Conservation (phyloP, 2,329 filamentous ascomycete genomes). For the Drechslerella dactyloides region DNA sequence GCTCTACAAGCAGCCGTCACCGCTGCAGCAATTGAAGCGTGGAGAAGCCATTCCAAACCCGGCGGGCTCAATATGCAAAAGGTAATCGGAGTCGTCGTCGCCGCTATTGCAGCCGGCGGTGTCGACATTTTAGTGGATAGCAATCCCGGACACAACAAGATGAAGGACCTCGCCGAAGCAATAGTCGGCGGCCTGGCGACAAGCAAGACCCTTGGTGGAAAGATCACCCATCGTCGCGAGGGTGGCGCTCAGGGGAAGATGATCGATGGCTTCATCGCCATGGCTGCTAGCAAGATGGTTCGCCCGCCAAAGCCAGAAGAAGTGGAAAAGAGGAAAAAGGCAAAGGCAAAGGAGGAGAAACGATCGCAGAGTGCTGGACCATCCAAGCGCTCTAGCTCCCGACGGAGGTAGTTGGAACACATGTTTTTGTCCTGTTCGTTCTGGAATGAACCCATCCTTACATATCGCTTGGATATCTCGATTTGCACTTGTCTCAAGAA, state of each 20-base stretch:
- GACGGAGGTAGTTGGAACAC: neutral
- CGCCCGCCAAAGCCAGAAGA: conserved; percentile 43
- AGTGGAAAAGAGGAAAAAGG: conserved; percentile 35
- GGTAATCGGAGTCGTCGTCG: conserved; percentile 35
- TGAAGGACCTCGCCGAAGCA: conserved; percentile 45
- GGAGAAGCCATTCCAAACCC: conserved; percentile 45
- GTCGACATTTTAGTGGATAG: conserved; percentile 40
- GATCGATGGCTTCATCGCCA: conserved; percentile 48
- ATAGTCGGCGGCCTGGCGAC: conserved; percentile 41
- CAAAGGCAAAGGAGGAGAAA: conserved; percentile 17
- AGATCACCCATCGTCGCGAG: conserved; percentile 47
- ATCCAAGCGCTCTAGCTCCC: conserved; percentile 16
- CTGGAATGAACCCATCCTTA: no score
- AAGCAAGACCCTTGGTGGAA: conserved; percentile 41
- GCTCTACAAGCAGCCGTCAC: conserved; percentile 45
- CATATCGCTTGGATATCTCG: no score
- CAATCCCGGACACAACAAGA: conserved; percentile 30
- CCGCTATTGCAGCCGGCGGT: conserved; percentile 40
- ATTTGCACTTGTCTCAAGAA: no score
- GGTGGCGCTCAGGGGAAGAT: conserved; percentile 41
- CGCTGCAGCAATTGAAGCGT: conserved; percentile 45
- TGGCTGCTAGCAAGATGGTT: conserved; percentile 49
- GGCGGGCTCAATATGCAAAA: conserved; percentile 44
- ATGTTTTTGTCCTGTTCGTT: neutral
- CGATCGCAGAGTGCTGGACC: conserved; percentile 31